Base-by-base conservation (phyloP, 495 filamentous ascomycete species). In the Cryomyces antarcticus region DNA sequence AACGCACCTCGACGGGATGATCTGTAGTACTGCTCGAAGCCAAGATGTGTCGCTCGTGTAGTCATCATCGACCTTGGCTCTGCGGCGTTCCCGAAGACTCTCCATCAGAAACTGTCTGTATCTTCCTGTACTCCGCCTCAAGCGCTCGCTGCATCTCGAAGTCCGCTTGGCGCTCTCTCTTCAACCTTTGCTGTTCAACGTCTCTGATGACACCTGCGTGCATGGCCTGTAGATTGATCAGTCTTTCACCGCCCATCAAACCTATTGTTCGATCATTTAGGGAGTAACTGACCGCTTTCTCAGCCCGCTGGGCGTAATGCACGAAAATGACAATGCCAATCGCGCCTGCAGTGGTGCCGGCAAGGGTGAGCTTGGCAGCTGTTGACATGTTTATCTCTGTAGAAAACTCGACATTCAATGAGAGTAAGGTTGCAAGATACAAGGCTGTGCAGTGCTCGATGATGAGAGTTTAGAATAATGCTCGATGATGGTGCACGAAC, bases 171-270 rank as follows among this genome's bases (percentile, higher is more conserved):
- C 92, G 76, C 46, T 66, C 63, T 49, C 71, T 69, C 63, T 94
- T 93, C 40, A 95, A 54, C 30, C 78, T 74, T 54, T 93, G 86
- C 57, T 93, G 88, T 53, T 96, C 87, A 66, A 93, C 81, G 52
- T 96, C 92, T 37, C 87, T 81, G 51, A 95, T 66, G 6, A 99
- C 89, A 11, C 92, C 92, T 44, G 74, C 72, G 56, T 99, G 89
- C 89, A 99, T 99, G 36, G 83, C 81, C 88, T 93, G 55, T 34
- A 28, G 30, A 28, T 34, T 28, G 45, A 44, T 49, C 33, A 36
- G 33, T 13, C 33, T 36, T 36, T 36, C 9, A 10, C 12, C 33
- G 33, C 1, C 33, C 2, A 36, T 49, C 40, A 41, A 41, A 47
- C 40, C 12, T 13, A 36, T 3, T 13, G 33, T 10, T 1, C 12